These are phyloP conservation scores for Ramalina peruviana DNA, from an alignment of 495 filamentous ascomycete genomes.

Conservation along the genomic window DNA sequence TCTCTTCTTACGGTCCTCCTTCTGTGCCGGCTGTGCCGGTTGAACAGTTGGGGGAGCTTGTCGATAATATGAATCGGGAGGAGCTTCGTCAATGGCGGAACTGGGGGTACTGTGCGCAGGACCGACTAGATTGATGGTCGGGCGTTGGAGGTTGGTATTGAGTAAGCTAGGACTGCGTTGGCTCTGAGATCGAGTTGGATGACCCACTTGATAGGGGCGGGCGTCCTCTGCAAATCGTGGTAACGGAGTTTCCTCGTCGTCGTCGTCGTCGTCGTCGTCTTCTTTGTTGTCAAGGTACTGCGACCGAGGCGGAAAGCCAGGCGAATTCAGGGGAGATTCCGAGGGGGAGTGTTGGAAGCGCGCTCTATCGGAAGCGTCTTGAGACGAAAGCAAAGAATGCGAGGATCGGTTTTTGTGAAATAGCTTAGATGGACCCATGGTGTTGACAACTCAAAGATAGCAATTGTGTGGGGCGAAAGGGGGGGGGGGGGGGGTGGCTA, in stretches of 20 bases:
- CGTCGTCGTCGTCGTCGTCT: conserved; percentile 4
- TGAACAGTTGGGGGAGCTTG: conserved; percentile 1
- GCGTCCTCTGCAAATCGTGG: conserved; percentile 3
- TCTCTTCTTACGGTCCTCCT: conserved; percentile 14
- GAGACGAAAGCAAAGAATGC: conserved; percentile 1
- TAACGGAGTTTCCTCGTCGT: conserved; percentile 1
- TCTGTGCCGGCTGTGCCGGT: conserved; percentile 9
- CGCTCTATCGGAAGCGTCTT: background rate
- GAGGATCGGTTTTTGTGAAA: conserved; percentile 2
- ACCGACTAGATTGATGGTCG: conserved; percentile 15
- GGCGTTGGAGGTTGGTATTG: conserved; percentile 10
- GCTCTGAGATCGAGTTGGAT: conserved; percentile 15
- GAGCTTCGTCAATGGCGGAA: conserved; percentile 12
- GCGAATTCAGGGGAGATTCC: conserved; percentile 14
- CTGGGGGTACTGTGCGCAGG: conserved; percentile 12
- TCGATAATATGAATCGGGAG: conserved; percentile 15
- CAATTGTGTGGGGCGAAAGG: too few relatives aligned
- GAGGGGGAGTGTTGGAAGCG: background rate
- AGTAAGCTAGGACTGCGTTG: conserved; percentile 7
- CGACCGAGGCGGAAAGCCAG: conserved; percentile 10
- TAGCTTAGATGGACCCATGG: background rate
- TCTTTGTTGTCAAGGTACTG: conserved; percentile 7
- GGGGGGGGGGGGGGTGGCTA: too few relatives aligned
- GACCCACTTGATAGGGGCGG: conserved; percentile 4
- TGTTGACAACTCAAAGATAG: background rate